These are phyloP conservation scores for Penicillium sp. DNA, from an alignment of 2,329 filamentous ascomycete genomes.

Conservation along the genomic window DNA sequence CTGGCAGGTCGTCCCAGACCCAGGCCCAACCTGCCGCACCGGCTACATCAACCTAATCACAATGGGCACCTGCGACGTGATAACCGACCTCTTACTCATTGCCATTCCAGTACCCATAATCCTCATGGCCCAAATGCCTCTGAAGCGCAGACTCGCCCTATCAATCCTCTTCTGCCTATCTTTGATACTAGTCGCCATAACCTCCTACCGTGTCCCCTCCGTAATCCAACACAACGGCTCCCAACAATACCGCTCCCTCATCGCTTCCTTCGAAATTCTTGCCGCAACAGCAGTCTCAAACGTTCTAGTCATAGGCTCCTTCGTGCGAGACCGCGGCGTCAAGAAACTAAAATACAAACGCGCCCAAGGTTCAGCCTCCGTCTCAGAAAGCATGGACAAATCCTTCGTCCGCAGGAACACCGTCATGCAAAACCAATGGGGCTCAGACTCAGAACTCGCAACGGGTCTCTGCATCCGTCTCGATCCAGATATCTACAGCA, in stretches of 20 bases:
- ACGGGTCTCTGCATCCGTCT: conserved; percentile 72
- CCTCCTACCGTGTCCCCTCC: conserved; percentile 74
- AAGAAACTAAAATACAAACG: conserved; percentile 82
- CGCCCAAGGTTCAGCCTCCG: conserved; percentile 43
- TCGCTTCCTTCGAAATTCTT: conserved; percentile 86
- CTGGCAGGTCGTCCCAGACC: conserved; percentile 82
- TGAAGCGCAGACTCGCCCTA: conserved; percentile 76
- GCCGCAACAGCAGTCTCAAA: conserved; percentile 87
- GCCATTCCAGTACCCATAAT: conserved; percentile 89
- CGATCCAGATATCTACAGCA: conserved; percentile 50
- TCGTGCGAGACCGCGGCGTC: conserved; percentile 82
- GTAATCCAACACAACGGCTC: conserved; percentile 68
- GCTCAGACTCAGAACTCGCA: conserved; percentile 88
- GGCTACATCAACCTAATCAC: conserved; percentile 84
- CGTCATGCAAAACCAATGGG: conserved; percentile 69
- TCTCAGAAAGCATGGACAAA: conserved; percentile 47
- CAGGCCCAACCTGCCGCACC: conserved; percentile 79
- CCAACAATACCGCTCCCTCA: conserved; percentile 83
- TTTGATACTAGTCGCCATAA: conserved; percentile 74
- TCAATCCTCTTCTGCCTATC: conserved; percentile 80
- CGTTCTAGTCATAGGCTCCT: conserved; percentile 84
- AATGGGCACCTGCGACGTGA: conserved; percentile 83
- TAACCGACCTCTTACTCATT: conserved; percentile 85
- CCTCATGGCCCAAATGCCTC: conserved; percentile 69
- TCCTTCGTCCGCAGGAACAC: conserved; percentile 49